These are phyloP conservation scores for Rhizophagus clarus DNA, from an alignment of 192 early-diverging fungal genomes.

Conservation along the genomic window DNA sequence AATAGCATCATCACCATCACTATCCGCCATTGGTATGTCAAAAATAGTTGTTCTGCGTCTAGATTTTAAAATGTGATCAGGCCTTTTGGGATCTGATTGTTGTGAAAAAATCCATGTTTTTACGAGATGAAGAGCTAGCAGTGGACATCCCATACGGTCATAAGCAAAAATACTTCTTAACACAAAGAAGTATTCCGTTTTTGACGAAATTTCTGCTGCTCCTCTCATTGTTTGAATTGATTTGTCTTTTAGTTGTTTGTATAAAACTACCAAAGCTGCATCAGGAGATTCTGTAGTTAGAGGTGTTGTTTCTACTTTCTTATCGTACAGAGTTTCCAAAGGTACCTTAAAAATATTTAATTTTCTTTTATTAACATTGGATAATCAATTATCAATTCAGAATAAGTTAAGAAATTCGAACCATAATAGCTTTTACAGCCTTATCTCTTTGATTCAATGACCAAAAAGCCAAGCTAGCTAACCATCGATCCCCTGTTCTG, in stretches of 20 bases:
- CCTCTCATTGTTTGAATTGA: slow-evolving; percentile 47
- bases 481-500: slow-evolving; percentile 66
- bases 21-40: slow-evolving; percentile 15
- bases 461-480: slow-evolving; percentile 56
- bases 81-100: slow-evolving; percentile 4
- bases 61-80: slow-evolving; percentile 18
- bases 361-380: too few relatives aligned
- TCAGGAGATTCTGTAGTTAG: slow-evolving; percentile 44
- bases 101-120: slow-evolving; percentile 42
- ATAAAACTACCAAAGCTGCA: slow-evolving; percentile 72
- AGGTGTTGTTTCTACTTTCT: not conserved
- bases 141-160: slow-evolving; percentile 77
- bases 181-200: slow-evolving; percentile 63
- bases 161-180: slow-evolving; percentile 66
- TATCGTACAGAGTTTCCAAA: slow-evolving; percentile 5
- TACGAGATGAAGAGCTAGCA: slow-evolving; percentile 75
- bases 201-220: slow-evolving; percentile 49
- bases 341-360: slow-evolving; percentile 3
- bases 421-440: slow-evolving; percentile 32
- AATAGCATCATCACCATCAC: slow-evolving; percentile 17
- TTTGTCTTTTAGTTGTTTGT: slow-evolving; percentile 64
- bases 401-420: not conserved
- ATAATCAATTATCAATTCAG: too few relatives aligned
- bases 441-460: slow-evolving; percentile 32
- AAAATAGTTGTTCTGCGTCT: slow-evolving; percentile 19